These are phyloP conservation scores for Boletus bicolor DNA, from an alignment of 768 basidiomycete species.

Conservation along the genomic window DNA sequence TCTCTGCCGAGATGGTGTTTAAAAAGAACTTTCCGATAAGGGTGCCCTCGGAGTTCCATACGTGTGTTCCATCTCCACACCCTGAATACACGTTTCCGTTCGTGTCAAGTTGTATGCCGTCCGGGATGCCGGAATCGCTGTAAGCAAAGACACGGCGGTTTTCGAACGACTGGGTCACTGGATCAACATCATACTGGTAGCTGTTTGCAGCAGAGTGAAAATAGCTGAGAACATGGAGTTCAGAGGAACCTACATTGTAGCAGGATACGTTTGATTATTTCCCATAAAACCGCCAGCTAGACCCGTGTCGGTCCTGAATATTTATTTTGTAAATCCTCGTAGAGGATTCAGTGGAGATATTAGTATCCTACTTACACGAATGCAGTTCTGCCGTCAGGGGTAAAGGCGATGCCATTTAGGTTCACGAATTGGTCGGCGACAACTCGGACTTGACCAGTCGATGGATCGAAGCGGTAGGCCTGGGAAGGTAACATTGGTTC, in stretches of 20 bases:
- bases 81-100: constrained; percentile 66
- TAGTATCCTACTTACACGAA: constrained; percentile 50
- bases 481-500: constrained; percentile 66
- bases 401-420: constrained; percentile 75
- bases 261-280: constrained; percentile 55
- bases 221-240: neutral
- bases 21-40: constrained; percentile 38
- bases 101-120: constrained; percentile 63
- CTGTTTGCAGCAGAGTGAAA: constrained; percentile 31
- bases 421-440: constrained; percentile 76
- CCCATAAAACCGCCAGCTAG: constrained; percentile 42
- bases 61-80: constrained; percentile 65
- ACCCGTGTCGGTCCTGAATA: constrained; percentile 32
- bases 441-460: constrained; percentile 59
- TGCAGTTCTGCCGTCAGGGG: constrained; percentile 56
- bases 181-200: constrained; percentile 68
- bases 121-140: constrained; percentile 62
- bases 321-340: constrained; percentile 10
- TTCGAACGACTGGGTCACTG: constrained; percentile 46
- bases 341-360: neutral
- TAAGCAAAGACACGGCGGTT: constrained; percentile 37
- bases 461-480: constrained; percentile 69
- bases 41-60: constrained; percentile 52
- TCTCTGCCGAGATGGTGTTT: constrained; percentile 31
- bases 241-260: constrained; percentile 55